Conservation (phyloP, 352 stramenopile genomes). For the Pythium aphanidermatum region DNA sequence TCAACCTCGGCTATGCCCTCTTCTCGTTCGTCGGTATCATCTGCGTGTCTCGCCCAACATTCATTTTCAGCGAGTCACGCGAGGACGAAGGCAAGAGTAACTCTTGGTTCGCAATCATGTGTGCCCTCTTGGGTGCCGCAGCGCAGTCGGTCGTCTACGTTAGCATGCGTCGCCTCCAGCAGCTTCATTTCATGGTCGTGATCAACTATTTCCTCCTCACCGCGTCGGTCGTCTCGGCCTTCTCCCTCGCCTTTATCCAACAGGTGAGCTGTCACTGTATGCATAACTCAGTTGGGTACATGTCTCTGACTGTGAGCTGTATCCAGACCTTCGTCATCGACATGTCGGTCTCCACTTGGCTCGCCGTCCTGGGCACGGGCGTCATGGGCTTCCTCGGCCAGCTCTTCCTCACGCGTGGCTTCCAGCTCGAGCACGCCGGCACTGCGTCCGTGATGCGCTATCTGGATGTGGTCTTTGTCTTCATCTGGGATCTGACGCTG, state of each 20-base stretch:
- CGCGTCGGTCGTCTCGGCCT: conserved; percentile 31
- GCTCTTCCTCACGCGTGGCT: conserved; percentile 51
- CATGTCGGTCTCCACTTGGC: conserved; percentile 30
- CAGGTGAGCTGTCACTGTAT: no score
- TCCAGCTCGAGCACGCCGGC: conserved; percentile 54
- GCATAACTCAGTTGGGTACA: background rate
- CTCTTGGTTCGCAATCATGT: conserved; percentile 25
- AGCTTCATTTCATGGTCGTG: conserved; percentile 47
- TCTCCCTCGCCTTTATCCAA: conserved; percentile 22
- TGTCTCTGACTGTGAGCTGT: no score
- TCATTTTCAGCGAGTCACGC: conserved; percentile 33
- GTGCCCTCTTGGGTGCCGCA: conserved; percentile 23
- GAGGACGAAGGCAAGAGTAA: conserved; percentile 20
- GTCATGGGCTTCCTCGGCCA: conserved; percentile 39
- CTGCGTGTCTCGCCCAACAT: conserved; percentile 35
- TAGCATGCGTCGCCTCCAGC: conserved; percentile 34
- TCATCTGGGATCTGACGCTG: conserved; percentile 38
- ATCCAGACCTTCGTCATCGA: conserved; percentile 28
- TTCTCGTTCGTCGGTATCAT: conserved; percentile 40
- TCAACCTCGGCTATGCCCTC: conserved; percentile 28
- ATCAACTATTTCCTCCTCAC: conserved; percentile 54
- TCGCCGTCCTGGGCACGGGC: conserved; percentile 30
- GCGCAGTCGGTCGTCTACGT: conserved; percentile 36
- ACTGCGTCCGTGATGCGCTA: conserved; percentile 42
- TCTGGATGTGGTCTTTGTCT: conserved; percentile 48